phyloP scores from a whole-genome alignment of 2,329 filamentous ascomycete species.

The Cryphonectria parasitica region DNA sequence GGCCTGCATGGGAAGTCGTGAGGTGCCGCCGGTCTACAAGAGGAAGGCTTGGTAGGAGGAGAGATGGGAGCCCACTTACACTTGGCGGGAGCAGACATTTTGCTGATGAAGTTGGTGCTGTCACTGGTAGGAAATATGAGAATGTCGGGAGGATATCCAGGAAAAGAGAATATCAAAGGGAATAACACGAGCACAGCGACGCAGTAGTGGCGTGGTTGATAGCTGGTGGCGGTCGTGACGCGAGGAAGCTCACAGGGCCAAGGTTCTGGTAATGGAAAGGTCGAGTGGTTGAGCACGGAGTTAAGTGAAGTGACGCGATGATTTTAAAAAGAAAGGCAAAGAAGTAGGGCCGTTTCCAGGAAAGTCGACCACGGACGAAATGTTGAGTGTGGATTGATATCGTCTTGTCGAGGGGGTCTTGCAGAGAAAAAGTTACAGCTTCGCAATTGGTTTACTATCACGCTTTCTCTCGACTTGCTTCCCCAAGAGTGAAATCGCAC shows the following conservation, averaged over 20 bases:
- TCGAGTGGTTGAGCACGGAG: not conserved
- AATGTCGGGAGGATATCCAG: not conserved
- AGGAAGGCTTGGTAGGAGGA: not conserved
- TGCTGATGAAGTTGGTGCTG: not conserved
- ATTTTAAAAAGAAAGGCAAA: not conserved
- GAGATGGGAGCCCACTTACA: not conserved
- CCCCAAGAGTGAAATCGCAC: not conserved
- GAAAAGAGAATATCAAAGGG: not conserved
- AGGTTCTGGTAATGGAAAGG: not conserved
- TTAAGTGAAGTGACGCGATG: not conserved
- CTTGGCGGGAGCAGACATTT: conserved; percentile 12
- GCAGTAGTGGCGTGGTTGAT: not conserved
- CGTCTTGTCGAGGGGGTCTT: not conserved
- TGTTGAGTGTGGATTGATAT: not conserved
- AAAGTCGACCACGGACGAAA: not conserved
- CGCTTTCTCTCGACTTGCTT: not conserved
- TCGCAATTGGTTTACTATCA: not conserved
- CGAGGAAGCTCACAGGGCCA: not conserved
- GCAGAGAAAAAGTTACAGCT: not conserved
- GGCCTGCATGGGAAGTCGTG: not conserved
- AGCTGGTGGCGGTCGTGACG: not conserved
- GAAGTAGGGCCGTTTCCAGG: not conserved
- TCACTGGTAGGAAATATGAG: not conserved
- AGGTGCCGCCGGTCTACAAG: not conserved
- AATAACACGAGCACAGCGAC: not conserved